Conservation (phyloP, 176 grass and related monocot genomes). For the Juncus inflexus region DNA sequence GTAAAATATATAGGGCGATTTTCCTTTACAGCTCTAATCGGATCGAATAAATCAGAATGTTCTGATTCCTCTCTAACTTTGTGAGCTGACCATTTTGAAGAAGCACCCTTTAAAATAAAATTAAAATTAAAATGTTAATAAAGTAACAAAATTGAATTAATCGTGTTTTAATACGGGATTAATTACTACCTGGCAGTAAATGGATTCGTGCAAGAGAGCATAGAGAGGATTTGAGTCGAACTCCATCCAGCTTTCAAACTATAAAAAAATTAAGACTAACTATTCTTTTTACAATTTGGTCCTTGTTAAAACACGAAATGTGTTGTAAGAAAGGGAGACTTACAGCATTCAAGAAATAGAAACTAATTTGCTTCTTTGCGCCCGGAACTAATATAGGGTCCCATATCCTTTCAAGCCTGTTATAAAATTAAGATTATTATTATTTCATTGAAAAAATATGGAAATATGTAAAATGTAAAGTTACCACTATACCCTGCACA, state of each 20-base stretch:
- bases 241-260: slow-evolving; percentile 82
- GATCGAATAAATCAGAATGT: slow-evolving; percentile 66
- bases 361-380: slow-evolving; percentile 64
- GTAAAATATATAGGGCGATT: slow-evolving; percentile 68
- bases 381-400: slow-evolving; percentile 83
- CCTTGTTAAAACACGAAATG: not conserved
- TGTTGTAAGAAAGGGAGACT: slow-evolving; percentile 19
- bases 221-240: slow-evolving; percentile 86
- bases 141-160: not conserved
- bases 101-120: slow-evolving; percentile 50
- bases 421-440: not conserved
- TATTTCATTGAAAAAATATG: no score
- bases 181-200: slow-evolving; percentile 72
- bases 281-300: not conserved
- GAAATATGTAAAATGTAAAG: no score
- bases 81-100: slow-evolving; percentile 85
- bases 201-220: slow-evolving; percentile 82
- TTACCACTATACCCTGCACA: no score
- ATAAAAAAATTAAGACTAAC: slow-evolving; percentile 27
- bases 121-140: slow-evolving; percentile 4
- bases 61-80: slow-evolving; percentile 44
- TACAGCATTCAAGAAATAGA: slow-evolving; percentile 91
- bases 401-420: slow-evolving; percentile 92
- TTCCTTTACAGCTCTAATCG: slow-evolving; percentile 72
- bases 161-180: slow-evolving; percentile 12